Evolutionary conservation across 345 rosid genomes (phyloP), one percentile per base, ranked within the genome.

Genomic region (Aegle marmelos): DNA sequence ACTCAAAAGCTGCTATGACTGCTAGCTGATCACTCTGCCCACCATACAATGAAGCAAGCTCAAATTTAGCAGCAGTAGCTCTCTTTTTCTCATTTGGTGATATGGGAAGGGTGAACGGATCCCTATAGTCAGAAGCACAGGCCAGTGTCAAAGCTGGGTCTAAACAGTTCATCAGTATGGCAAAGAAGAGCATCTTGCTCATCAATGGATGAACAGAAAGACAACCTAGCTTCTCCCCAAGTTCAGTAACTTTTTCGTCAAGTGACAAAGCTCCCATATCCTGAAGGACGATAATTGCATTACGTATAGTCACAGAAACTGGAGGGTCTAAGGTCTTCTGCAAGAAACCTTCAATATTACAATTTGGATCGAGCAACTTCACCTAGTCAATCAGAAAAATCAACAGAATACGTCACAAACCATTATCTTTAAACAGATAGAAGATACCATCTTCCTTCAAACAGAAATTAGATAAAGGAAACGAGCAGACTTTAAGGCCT

Each of bases 101-200:
- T 90, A 96, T 83, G 57, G 99, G 98, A 76, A 92, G 85, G 45
- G 92, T 91, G 68, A 94, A 94, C 4, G 99, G 99, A 62, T 91
- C 97, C 83, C 86, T 91, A 80, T 85, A 91, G 85, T 96, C 98
- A 7, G 93, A 88, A 72, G 98, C 98, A 89, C 98, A 96, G 17
- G 98, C 99, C 77, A 96, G 73, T 53, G 99, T 96, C 83, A 96
- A 85, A 62, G 99, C 98, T 67, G 98, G 99, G 84, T 94, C 97
- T 60, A 96, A 97, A 81, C 97, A 94, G 85, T 92, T 90, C 87
- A 96, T 89, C 84, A 96, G 78, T 70, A 96, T 87, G 62, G 98
- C 94, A 31, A 94, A 92, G 84, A 96, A 93, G 82, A 96, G 89
- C 98, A 96, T 94, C 88, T 86, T 94, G 93, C 97, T 87, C 11